A percentile compares a stretch with the other conserved stretches of the same genome.
Conservation (phyloP, 768 basidiomycete species). For the Naganishia randhawae region DNA sequence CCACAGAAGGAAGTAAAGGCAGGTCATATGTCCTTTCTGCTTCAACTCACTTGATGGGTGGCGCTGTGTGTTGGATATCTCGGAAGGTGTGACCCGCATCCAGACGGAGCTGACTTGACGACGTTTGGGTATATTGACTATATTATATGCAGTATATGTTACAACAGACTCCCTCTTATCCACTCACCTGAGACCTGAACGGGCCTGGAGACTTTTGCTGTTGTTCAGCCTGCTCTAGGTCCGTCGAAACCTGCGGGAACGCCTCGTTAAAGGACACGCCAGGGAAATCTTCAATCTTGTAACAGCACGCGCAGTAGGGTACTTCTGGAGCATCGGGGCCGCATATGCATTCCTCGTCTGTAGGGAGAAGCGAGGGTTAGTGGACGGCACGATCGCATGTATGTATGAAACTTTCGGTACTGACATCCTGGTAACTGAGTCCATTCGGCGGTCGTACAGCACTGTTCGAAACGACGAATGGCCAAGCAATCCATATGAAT, state of each 20-base stretch:
- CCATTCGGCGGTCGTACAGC: neutral
- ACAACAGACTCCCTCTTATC: no score
- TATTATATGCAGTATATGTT: no score
- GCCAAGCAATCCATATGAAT: neutral
- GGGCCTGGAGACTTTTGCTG: no score
- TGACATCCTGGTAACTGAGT: neutral
- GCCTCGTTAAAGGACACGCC: neutral
- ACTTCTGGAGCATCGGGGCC: neutral
- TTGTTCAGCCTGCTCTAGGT: no score
- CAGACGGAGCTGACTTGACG: no score
- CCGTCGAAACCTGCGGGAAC: neutral
- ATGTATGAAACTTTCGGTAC: neutral
- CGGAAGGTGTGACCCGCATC: no score
- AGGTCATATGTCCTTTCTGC: no score
- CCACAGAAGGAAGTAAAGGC: no score
- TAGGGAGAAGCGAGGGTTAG: neutral
- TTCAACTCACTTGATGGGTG: no score
- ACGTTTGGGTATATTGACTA: no score
- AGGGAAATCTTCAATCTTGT: neutral
- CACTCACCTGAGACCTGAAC: no score
- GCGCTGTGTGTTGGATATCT: no score
- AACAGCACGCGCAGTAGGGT: slow-evolving; percentile 6
- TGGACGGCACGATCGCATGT: neutral
- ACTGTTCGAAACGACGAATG: neutral
- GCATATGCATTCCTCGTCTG: slow-evolving; percentile 5